These are phyloP conservation scores for Strobilomyces confusus DNA, from an alignment of 768 basidiomycete species.

Conservation along the genomic window DNA sequence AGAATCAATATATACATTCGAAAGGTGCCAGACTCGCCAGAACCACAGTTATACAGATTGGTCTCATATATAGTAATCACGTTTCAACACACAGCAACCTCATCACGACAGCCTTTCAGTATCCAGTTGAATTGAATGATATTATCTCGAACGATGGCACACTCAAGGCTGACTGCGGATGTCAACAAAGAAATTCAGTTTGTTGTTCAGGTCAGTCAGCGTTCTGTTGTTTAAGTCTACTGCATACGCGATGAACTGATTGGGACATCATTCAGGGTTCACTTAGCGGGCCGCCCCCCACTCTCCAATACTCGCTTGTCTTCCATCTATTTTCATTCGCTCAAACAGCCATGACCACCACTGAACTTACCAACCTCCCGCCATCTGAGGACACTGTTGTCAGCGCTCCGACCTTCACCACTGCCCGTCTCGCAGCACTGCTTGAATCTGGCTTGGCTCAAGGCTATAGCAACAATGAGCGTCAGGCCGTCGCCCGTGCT, in stretches of 20 bases:
- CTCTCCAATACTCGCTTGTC: not conserved
- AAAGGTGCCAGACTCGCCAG: too few species aligned
- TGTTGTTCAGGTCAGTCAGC: not conserved
- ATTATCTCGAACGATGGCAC: not conserved
- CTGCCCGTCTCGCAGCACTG: not conserved
- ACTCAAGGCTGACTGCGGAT: not conserved
- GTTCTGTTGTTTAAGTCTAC: too few species aligned
- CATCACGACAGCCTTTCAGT: too few species aligned
- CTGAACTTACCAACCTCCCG: not conserved
- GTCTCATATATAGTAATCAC: too few species aligned
- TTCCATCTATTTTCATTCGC: not conserved
- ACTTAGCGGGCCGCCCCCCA: not conserved
- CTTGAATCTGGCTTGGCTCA: not conserved
- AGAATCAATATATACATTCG: too few species aligned
- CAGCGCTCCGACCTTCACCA: not conserved
- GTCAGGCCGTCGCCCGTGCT: not conserved
- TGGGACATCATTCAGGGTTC: not conserved
- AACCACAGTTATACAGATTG: too few species aligned
- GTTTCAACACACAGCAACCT: too few species aligned
- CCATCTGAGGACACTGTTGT: not conserved
- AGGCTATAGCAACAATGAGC: not conserved
- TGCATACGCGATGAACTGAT: not conserved
- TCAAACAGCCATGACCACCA: not conserved
- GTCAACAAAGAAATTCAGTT: not conserved
- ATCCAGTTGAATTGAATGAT: too few species aligned